Percentiles rank a stretch among this genome's conserved stretches.
Conservation (phyloP, 2,329 filamentous ascomycete species). For the Thelonectria discophora region DNA sequence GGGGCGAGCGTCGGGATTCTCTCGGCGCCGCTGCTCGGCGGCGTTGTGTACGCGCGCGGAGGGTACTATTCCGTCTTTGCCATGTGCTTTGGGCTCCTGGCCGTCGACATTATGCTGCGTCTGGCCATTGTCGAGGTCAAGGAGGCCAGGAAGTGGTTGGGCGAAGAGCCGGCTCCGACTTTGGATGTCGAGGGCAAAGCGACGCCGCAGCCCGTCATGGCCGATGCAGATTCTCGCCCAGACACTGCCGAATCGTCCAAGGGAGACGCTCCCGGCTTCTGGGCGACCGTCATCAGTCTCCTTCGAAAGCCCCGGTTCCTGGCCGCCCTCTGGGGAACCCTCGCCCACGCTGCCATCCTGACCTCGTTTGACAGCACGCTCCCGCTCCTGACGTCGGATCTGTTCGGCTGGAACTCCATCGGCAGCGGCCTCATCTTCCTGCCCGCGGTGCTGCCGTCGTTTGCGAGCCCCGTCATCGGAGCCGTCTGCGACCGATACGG, state of each 20-base stretch:
- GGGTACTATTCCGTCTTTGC: slow-evolving; percentile 49
- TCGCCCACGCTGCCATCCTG: slow-evolving; percentile 46
- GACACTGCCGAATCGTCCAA: slow-evolving; percentile 11
- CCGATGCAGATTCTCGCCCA: neutral
- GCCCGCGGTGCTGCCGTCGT: slow-evolving; percentile 45
- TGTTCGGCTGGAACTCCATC: slow-evolving; percentile 47
- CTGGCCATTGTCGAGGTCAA: slow-evolving; percentile 47
- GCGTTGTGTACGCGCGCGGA: slow-evolving; percentile 45
- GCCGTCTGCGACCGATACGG: slow-evolving; percentile 46
- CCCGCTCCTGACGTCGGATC: slow-evolving; percentile 43
- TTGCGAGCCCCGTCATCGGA: slow-evolving; percentile 46
- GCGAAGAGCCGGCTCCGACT: slow-evolving; percentile 1
- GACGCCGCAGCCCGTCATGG: slow-evolving; percentile 3
- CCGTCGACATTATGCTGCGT: slow-evolving; percentile 45
- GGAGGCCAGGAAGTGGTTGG: slow-evolving; percentile 43
- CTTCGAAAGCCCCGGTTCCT: slow-evolving; percentile 46
- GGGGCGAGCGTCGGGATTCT: slow-evolving; percentile 47
- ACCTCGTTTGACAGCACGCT: slow-evolving; percentile 49
- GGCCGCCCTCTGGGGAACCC: slow-evolving; percentile 46
- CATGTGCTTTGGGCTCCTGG: slow-evolving; percentile 49
- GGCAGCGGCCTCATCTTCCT: slow-evolving; percentile 49
- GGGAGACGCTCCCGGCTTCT: slow-evolving; percentile 17
- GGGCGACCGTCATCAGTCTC: slow-evolving; percentile 39
- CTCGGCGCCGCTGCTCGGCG: slow-evolving; percentile 46
- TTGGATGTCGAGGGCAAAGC: slow-evolving; percentile 8